A percentile compares a stretch with the other conserved stretches of the same genome.
phyloP scores from a whole-genome alignment of 306 rosid genomes.

The Calophaca sinica region DNA sequence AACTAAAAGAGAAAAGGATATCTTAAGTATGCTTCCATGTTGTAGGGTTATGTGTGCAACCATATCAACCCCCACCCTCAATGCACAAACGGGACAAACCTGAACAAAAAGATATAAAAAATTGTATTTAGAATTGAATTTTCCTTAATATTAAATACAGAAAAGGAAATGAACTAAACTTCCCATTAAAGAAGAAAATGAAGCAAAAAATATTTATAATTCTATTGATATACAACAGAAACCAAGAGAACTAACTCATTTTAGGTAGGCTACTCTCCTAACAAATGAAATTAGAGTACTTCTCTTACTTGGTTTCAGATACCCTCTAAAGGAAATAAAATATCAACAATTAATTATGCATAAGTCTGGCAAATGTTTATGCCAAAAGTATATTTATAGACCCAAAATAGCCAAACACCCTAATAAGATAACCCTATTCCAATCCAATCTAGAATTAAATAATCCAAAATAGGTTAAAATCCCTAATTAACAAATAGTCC shows the following conservation, averaged over 20 bases:
- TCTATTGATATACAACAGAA: background rate
- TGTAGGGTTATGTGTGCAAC: conserved; percentile 87
- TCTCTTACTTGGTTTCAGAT: background rate
- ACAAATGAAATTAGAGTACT: background rate
- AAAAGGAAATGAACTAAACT: background rate
- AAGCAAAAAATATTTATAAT: background rate
- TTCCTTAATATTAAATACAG: conserved; percentile 11
- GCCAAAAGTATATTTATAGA: background rate
- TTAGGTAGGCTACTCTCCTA: background rate
- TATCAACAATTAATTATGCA: conserved; percentile 10
- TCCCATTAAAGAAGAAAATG: background rate
- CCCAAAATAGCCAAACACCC: conserved; percentile 7
- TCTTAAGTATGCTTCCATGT: conserved; percentile 89
- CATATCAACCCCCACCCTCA: conserved; percentile 91
- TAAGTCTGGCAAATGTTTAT: background rate
- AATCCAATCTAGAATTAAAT: background rate
- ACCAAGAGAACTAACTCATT: background rate
- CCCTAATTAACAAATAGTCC: background rate
- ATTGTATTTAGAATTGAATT: conserved; percentile 1
- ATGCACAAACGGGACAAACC: conserved; percentile 88
- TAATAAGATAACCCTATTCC: background rate
- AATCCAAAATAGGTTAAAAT: background rate
- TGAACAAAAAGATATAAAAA: conserved; percentile 46
- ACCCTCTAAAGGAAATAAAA: background rate
- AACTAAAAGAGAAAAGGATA: conserved; percentile 64